Base-by-base conservation (phyloP, 148 eudicot genomes). In the Dianthus caryophyllus region DNA sequence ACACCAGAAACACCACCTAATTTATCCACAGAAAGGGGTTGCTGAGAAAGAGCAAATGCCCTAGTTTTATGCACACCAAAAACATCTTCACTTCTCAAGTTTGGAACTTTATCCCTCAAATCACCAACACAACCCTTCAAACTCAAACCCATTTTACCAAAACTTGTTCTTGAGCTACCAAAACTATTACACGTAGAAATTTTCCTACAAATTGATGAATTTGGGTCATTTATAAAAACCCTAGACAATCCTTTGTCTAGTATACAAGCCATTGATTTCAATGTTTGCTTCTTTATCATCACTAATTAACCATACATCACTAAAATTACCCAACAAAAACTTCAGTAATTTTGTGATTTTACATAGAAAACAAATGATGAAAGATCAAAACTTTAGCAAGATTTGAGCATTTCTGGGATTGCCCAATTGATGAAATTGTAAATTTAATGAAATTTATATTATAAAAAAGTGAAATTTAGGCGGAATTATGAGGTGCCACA, bases 121-220 rank as follows among this genome's bases (percentile, higher is more conserved):
- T 73, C 71, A 61, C 64, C 30, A 57, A 25, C 73, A 75, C 85
- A 78, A 39, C 72, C 58, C 67, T 67, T 73, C 24, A 76, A 57
- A 79, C 15, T 73, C 8, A 67, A 69, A 64, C 78, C 76, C 66
- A 36, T 24, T 8, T 38, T 46, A 14, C 53, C 74, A 38, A 49
- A 60, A 69, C 59, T 70, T 21, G 54, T 53, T 49, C 66, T 43
- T 43, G 49, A 27, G 15, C 15, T 46, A 13, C 27, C 43, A 54
- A 24, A 68, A 54, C 17, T 38, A 6, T 50, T 49, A 7, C 1
- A 64, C 57, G 66, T 70, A 1, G 55, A 69, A 61, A 75, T 64
- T 30, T 65, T 76, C 46, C 58, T 65, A 2, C 46, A 47, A 29
- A 44, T 41, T 41, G 25, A 15, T n/a, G 57, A 63, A 68, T 53